Base-by-base conservation (phyloP, 78 protist species). In the Chrysochromulina tobinii region DNA sequence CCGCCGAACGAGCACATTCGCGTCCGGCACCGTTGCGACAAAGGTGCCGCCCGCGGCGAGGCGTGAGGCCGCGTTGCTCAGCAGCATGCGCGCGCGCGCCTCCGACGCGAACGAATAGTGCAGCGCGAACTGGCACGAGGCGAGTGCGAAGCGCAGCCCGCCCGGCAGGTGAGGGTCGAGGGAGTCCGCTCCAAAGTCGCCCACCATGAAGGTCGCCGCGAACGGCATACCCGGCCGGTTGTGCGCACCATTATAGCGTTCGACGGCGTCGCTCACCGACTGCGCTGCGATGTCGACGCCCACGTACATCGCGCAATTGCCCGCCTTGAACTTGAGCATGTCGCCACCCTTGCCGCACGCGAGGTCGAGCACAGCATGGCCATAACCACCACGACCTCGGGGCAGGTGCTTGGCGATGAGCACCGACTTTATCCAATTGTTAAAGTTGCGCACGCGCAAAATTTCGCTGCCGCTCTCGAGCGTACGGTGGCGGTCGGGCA, bases 81-180 rank as follows among this genome's bases (percentile, higher is more conserved):
- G 83, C 50, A 95, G 81, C 14, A 53, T 20, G 55, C 61, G 88
- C 58, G 94, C 95, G 69, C 92, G 81, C 86, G 87, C 91, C 73
- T 95, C 94, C 21, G 91, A 72, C 50, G 83, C 94, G 90, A 94
- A 96, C 23, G 95, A 66, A 53, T 96, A 96, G 61, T 96, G 97
- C 3, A 94, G 53, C 1, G 97, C 94, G 59, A 96, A 95, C 77
- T 96, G 97, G 64, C 97, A 96, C 57, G 96, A 94, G 54, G 95
- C 97, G 3, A 96, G 55, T 27, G 95, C 91, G 61, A 95, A 92
- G n/a, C 20, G 67, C 14, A 50, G 20, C 4, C 21, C 57, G 1
- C 12, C 25, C 6, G 83, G 83, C 23, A 75, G 57, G 11, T 11
- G 25, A 12, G 6, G 58, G 27, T 38, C 83, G 58, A 75, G 83